phyloP scores from a whole-genome alignment of 495 filamentous ascomycete genomes.

The Penicillium bialowiezense region DNA sequence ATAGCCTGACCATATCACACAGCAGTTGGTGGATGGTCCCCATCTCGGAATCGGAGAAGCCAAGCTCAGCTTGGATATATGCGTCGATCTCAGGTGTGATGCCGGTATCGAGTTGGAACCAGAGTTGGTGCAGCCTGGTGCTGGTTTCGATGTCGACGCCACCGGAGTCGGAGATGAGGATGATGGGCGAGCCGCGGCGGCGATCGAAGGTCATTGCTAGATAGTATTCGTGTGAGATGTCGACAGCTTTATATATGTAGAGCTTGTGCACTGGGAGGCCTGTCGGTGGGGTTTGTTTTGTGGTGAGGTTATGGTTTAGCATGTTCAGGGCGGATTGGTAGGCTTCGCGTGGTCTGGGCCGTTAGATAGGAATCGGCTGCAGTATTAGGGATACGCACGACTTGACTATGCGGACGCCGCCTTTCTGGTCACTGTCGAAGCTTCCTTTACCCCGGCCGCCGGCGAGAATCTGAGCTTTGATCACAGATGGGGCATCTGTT shows the following conservation, averaged over 20 bases:
- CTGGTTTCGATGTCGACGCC: slow-evolving; percentile 34
- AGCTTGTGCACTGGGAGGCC: slow-evolving; percentile 33
- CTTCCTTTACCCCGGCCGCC: slow-evolving; percentile 34
- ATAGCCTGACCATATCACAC: slow-evolving; percentile 24
- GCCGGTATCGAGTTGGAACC: slow-evolving; percentile 21
- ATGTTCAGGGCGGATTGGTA: slow-evolving; percentile 31
- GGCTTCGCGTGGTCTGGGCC: slow-evolving; percentile 22
- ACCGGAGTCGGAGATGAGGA: slow-evolving; percentile 29
- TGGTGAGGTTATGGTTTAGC: slow-evolving; percentile 31
- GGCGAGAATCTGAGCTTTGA: slow-evolving; percentile 33
- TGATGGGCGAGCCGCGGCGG: slow-evolving; percentile 19
- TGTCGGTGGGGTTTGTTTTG: slow-evolving; percentile 27
- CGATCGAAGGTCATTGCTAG: slow-evolving; percentile 35
- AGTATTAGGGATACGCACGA: slow-evolving; percentile 13
- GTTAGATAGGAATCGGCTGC: neutral
- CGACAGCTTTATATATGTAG: slow-evolving; percentile 31
- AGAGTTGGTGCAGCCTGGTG: slow-evolving; percentile 24
- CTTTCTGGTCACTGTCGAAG: slow-evolving; percentile 28
- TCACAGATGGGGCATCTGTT: slow-evolving; percentile 26
- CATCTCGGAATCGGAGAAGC: slow-evolving; percentile 26
- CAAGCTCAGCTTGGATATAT: slow-evolving; percentile 22
- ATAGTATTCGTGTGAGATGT: slow-evolving; percentile 30
- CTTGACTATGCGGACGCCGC: slow-evolving; percentile 28
- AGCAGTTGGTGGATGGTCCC: slow-evolving; percentile 18
- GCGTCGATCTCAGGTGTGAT: slow-evolving; percentile 21